Percentiles rank a stretch among this genome's conserved stretches.
phyloP scores from a whole-genome alignment of 2,329 filamentous ascomycete species.

The Aspergillus vadensis region DNA sequence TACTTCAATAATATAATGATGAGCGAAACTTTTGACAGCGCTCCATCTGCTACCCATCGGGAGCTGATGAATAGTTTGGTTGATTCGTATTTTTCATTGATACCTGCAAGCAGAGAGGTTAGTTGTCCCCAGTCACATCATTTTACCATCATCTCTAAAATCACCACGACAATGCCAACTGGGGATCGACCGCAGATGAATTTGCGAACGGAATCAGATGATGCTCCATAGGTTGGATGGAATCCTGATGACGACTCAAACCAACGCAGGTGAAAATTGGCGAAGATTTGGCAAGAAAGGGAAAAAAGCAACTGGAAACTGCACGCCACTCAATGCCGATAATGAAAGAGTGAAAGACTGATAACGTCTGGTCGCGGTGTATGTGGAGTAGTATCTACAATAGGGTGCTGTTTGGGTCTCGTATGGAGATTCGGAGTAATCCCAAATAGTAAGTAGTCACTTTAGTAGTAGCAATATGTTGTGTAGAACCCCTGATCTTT shows the following conservation, averaged over 20 bases:
- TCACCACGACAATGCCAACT: neutral
- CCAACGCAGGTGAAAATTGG: neutral
- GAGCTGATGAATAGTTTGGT: neutral
- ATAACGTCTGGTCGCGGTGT: neutral
- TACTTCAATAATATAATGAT: neutral
- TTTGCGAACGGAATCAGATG: neutral
- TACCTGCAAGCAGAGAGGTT: neutral
- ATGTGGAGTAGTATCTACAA: neutral
- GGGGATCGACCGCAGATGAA: neutral
- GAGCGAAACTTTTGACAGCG: constrained; percentile 1
- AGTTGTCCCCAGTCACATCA: constrained; percentile 6
- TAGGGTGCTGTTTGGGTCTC: neutral
- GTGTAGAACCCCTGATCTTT: neutral
- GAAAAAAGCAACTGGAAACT: neutral
- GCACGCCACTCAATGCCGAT: neutral
- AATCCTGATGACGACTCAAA: neutral
- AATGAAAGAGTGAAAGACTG: neutral
- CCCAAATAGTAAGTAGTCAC: neutral
- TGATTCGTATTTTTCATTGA: neutral
- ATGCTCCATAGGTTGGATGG: neutral
- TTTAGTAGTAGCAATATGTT: neutral
- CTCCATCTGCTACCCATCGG: neutral
- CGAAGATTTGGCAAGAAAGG: neutral
- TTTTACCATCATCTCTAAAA: constrained; percentile 6
- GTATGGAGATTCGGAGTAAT: neutral